Evolutionary conservation across 768 basidiomycete genomes (phyloP), one percentile per base, ranked within the genome.

Genomic region (Macrolepiota albuminosa): DNA sequence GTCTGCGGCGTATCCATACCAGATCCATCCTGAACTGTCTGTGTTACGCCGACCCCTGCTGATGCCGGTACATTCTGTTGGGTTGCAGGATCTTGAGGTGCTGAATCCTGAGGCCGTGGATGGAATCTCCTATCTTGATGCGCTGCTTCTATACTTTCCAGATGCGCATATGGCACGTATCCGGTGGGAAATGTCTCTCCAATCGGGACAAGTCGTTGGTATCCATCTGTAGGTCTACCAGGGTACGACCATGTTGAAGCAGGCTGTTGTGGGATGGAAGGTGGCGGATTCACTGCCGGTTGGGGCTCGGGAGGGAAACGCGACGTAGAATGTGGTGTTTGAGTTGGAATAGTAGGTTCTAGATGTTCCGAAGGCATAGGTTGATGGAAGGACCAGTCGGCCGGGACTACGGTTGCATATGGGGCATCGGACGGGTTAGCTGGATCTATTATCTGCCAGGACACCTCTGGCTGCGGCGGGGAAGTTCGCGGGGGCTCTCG

Each of bases 161-260:
- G 59, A 7, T 55, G 51, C 18, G 33, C 59, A 10, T 64, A 59
- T 26, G 57, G 56, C 31, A 67, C 66, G 46, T 63, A 65, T 21
- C 64, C 66, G 21, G 51, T 56, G 1, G 64, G 64, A 49, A 45
- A 67, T 10, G 57, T 55, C 42, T 58, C 56, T 16, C 60, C 54
- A 3, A 4, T n/a, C 21, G 59, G n/a, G 16, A 33, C 11, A 18
- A 60, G 55, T 6, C 11, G 47, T 16, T 42, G 37, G n/a, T 7
- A 42, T 1, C 39, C 54, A 43, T 55, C 46, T 47, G 16, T 31
- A 9, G 31, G 24, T 43, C 14, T 34, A 21, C 24, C 58, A 34
- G 57, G 39, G 51, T 33, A 31, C 16, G 16, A 40, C 43, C n/a
- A 24, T 51, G 47, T 36, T 26, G 40, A 51, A 26, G 58, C 33